Evolutionary conservation across 1,139 yeast genomes (phyloP).

Genomic region (Meyerozyma elateridarum): DNA sequence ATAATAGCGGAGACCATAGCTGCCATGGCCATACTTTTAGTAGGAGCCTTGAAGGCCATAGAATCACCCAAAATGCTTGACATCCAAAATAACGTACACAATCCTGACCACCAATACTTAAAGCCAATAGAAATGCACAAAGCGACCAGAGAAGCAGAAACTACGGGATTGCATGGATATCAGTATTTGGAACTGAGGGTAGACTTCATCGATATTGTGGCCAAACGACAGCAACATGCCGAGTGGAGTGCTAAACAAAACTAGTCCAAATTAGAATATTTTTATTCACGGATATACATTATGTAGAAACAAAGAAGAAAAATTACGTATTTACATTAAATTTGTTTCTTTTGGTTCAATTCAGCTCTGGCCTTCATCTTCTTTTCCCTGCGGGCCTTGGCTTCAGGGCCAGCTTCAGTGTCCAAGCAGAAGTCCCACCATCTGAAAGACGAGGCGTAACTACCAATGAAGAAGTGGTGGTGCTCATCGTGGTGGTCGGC

Average conservation of each 20-base stretch:
- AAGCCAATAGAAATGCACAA: slow-evolving; percentile 44
- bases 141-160: slow-evolving; percentile 42
- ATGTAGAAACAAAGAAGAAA: neutral
- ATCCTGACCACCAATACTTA: slow-evolving; percentile 26
- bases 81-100: slow-evolving; percentile 17
- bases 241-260: slow-evolving; percentile 24
- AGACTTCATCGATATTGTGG: slow-evolving; percentile 40
- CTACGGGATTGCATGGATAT: slow-evolving; percentile 40
- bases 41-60: slow-evolving; percentile 30
- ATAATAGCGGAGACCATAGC: slow-evolving; percentile 37
- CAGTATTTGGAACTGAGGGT: slow-evolving; percentile 39
- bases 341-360: slow-evolving; percentile 9
- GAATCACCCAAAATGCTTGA: slow-evolving; percentile 21
- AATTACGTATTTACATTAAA: neutral
- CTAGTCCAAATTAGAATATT: neutral
- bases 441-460: slow-evolving; percentile 89
- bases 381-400: slow-evolving; percentile 56
- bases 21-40: slow-evolving; percentile 34
- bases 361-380: slow-evolving; percentile 50
- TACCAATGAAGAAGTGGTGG: slow-evolving; percentile 89
- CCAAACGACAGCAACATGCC: slow-evolving; percentile 37
- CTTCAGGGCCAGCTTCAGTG: slow-evolving; percentile 78
- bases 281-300: neutral
- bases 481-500: slow-evolving; percentile 98
- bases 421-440: slow-evolving; percentile 85